phyloP scores from a whole-genome alignment of 495 filamentous ascomycete genomes.

The Lophium mytilinum region DNA sequence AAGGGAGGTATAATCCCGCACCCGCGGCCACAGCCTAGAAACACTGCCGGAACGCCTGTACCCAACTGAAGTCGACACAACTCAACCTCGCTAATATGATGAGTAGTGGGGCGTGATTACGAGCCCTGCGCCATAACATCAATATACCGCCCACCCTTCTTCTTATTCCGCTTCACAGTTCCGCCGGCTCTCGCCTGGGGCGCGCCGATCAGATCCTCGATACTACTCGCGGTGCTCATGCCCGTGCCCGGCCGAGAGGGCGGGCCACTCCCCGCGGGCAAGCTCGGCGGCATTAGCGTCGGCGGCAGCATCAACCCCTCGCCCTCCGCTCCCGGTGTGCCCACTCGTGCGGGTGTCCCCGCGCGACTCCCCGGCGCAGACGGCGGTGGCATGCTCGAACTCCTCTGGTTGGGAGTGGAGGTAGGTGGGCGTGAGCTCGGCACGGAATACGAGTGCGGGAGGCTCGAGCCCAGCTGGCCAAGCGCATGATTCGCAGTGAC shows the following conservation, averaged over 20 bases:
- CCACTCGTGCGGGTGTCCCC: conserved; percentile 6
- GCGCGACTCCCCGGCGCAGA: conserved; percentile 3
- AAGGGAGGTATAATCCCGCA: too few relatives aligned
- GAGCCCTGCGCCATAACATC: conserved; percentile 71
- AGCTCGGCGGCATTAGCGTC: conserved; percentile 8
- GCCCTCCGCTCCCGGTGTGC: conserved; percentile 15
- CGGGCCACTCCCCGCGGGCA: conserved; percentile 21
- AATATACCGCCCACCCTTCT: conserved; percentile 67
- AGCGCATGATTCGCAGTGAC: conserved; percentile 12
- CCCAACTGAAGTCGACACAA: too few relatives aligned
- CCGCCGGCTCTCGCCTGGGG: conserved; percentile 58
- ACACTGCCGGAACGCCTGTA: too few relatives aligned
- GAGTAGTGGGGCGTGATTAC: too few relatives aligned
- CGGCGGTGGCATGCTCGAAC: conserved; percentile 23
- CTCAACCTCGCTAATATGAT: too few relatives aligned
- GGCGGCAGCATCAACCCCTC: conserved; percentile 11
- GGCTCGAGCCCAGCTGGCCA: conserved; percentile 3
- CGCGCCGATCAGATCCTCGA: conserved; percentile 75
- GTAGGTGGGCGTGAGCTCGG: conserved; percentile 12
- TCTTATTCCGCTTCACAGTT: conserved; percentile 65
- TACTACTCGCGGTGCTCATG: conserved; percentile 71
- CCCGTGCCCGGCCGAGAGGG: conserved; percentile 40
- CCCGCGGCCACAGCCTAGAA: too few relatives aligned
- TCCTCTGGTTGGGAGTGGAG: conserved; percentile 12
- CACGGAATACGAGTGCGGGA: conserved; percentile 1